Base-by-base conservation (phyloP, 192 early-diverging fungal genomes). In the Lobosporangium transversale region DNA sequence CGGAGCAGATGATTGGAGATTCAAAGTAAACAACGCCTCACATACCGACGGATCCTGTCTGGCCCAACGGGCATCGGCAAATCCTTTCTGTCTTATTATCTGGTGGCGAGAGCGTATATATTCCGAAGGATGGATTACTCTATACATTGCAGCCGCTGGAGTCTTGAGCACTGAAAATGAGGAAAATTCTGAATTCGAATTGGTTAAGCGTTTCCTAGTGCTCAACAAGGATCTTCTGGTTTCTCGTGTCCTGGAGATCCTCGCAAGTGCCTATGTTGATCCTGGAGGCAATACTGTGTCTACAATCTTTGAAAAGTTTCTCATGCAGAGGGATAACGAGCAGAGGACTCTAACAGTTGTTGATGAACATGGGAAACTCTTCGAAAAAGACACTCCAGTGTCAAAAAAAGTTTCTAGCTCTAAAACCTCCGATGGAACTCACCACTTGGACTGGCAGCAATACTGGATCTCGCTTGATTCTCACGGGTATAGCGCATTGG, bases 91-190 rank as follows among this genome's bases (percentile, higher is more conserved):
- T 42, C 40, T 42, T 42, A 42, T 42, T 42, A 12, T 42, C 40
- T 42, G 40, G 40, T 17, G 40, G 40, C 40, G n/a, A n/a, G n/a
- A n/a, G n/a, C n/a, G n/a, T n/a, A n/a, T n/a, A n/a, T n/a, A n/a
- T n/a, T n/a, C n/a, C n/a, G n/a, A n/a, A n/a, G 40, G 40, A 42
- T 42, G 40, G 40, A 42, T 42, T 42, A 42, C 40, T 42, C 40
- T 42, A 9, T 42, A 42, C 40, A 42, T 42, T 17, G 10, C 40
- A 42, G 40, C 9, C 17, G 40, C 40, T 9, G 40, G 40, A 17
- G 40, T 42, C 9, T 42, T 42, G 17, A 17, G 17, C 40, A 42
- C 9, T 9, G 40, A 42, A 9, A 42, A 9, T 42, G 17, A 12
- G 17, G 10, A 42, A 42, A 42, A 17, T 9, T 42, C 40, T 17